These are phyloP conservation scores for Penstemon newberryi DNA, from an alignment of 257 asterid species.

Conservation along the genomic window DNA sequence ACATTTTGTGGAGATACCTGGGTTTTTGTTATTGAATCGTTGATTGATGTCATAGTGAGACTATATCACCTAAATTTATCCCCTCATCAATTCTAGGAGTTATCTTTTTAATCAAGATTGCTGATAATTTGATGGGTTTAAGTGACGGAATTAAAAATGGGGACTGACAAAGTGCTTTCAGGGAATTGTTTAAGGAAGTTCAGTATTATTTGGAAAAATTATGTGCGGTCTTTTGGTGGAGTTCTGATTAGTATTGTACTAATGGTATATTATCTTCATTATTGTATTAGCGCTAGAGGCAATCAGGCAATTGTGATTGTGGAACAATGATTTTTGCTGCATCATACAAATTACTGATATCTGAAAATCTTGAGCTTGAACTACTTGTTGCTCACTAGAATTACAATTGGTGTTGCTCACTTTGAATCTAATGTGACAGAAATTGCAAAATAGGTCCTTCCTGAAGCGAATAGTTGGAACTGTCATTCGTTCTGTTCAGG, in stretches of 20 bases:
- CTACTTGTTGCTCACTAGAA: neutral
- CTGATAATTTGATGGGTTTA: neutral
- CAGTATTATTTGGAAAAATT: neutral
- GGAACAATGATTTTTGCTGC: slow-evolving; percentile 5
- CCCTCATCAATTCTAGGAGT: neutral
- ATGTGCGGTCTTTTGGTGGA: slow-evolving; percentile 12
- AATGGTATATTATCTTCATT: slow-evolving; percentile 3
- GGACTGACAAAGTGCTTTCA: neutral
- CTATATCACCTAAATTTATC: neutral
- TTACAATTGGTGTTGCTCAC: slow-evolving; percentile 24
- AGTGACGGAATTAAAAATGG: slow-evolving; percentile 1
- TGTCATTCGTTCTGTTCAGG: slow-evolving; percentile 95
- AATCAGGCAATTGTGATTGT: slow-evolving; percentile 8
- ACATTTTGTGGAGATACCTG: slow-evolving; percentile 11
- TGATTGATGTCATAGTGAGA: slow-evolving; percentile 12
- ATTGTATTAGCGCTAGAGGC: slow-evolving; percentile 8
- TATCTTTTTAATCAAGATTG: slow-evolving; percentile 1
- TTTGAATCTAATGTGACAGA: slow-evolving; percentile 52
- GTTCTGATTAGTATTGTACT: slow-evolving; percentile 10
- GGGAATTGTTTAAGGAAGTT: neutral
- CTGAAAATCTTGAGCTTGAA: slow-evolving; percentile 6
- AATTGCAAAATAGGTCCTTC: slow-evolving; percentile 69
- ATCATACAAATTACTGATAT: neutral
- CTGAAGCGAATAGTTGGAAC: slow-evolving; percentile 88
- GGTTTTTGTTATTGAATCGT: neutral